Evolutionary conservation across 352 stramenopile genomes (phyloP).

Genomic region (Ophiocytium majus): DNA sequence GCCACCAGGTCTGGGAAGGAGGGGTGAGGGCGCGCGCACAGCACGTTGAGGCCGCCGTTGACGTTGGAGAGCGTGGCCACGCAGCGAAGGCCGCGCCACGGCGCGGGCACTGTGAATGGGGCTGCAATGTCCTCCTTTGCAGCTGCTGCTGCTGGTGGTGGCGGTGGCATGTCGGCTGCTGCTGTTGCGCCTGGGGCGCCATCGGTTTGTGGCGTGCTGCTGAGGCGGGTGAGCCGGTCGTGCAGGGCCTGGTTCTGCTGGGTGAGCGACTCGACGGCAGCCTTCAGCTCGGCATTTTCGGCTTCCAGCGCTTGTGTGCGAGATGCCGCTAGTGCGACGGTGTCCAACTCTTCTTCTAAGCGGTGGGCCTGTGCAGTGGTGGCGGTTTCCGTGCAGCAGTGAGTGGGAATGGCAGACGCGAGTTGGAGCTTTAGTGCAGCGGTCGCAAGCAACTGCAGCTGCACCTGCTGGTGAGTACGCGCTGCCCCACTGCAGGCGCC

Average conservation of each 20-base stretch:
- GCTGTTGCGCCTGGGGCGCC: neutral
- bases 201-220: neutral
- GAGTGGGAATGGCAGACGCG: too few species aligned
- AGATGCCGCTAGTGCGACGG: neutral
- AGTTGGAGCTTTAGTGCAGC: too few species aligned
- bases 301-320: neutral
- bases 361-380: neutral
- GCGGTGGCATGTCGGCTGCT: neutral
- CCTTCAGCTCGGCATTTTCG: neutral
- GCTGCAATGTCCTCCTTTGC: neutral
- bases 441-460: too few species aligned
- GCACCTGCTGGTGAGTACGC: too few species aligned
- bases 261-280: neutral
- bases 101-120: neutral
- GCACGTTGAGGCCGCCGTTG: constrained; percentile 38
- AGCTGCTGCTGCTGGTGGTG: too few species aligned
- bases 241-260: neutral
- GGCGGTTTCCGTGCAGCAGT: too few species aligned
- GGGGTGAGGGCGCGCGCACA: constrained; percentile 32
- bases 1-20: constrained; percentile 28
- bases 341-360: constrained; percentile 7
- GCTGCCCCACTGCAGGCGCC: too few species aligned
- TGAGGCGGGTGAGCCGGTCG: neutral
- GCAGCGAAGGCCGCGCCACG: neutral
- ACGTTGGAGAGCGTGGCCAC: neutral